Conservation (phyloP, 306 rosid genomes). For the Begonia peltatifolia region DNA sequence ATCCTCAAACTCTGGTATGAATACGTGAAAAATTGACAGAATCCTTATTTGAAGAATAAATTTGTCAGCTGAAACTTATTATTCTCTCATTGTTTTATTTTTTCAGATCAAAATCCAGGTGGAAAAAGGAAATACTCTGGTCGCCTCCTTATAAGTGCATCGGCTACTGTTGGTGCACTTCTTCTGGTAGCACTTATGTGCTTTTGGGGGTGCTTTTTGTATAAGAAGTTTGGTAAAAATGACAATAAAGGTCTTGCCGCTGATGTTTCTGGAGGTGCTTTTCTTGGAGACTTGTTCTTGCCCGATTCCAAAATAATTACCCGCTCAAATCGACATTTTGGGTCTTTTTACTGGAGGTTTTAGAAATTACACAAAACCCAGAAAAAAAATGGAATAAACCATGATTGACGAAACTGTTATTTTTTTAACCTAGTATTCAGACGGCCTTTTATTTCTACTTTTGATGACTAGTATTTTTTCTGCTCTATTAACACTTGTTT, state of each 20-base stretch:
- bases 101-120: constrained; percentile 42
- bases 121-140: constrained; percentile 84
- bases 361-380: no score
- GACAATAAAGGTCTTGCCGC: constrained; percentile 52
- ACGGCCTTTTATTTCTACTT: no score
- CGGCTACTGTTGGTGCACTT: constrained; percentile 93
- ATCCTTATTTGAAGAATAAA: no score
- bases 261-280: constrained; percentile 82
- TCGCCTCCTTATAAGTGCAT: constrained; percentile 87
- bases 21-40: not conserved
- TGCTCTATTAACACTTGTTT: constrained; percentile 6
- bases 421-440: no score
- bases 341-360: no score
- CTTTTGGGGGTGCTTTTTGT: constrained; percentile 98
- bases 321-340: no score
- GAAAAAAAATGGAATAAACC: no score
- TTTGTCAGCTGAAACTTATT: no score
- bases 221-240: constrained; percentile 77
- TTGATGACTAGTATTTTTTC: not conserved
- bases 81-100: not conserved
- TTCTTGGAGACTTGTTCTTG: not conserved
- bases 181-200: constrained; percentile 99
- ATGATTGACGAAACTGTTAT: no score
- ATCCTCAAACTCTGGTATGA: constrained; percentile 38
- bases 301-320: no score